Conservation (phyloP, 2,329 filamentous ascomycete species). For the Gaeumannomyces sp. region DNA sequence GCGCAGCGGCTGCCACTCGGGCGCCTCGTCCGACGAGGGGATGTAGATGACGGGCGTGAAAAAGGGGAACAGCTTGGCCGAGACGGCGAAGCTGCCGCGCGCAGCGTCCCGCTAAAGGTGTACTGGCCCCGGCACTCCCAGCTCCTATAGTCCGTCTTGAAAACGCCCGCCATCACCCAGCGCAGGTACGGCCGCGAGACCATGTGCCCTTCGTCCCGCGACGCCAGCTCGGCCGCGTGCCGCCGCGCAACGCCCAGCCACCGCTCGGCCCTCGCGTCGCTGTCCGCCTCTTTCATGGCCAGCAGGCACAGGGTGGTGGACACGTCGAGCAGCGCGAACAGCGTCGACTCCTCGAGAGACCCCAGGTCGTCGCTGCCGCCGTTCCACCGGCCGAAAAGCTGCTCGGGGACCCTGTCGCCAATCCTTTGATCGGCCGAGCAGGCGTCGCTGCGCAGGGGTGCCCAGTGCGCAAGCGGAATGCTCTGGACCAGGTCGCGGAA, state of each 20-base stretch:
- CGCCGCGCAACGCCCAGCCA: neutral
- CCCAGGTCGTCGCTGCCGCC: neutral
- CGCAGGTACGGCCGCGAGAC: neutral
- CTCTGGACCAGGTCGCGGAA: slow-evolving; percentile 3
- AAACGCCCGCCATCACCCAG: neutral
- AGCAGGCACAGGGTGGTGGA: neutral
- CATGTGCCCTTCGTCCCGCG: neutral
- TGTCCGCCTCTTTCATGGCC: neutral
- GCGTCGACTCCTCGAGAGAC: neutral
- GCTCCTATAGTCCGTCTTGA: neutral
- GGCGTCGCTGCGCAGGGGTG: too few species aligned
- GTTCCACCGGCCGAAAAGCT: neutral
- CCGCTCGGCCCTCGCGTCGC: neutral
- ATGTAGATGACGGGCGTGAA: neutral
- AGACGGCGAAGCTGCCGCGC: neutral
- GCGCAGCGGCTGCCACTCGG: neutral
- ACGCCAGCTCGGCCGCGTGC: neutral
- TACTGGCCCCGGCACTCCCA: neutral
- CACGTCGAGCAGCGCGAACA: slow-evolving; percentile 1
- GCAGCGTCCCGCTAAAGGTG: neutral
- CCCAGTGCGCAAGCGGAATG: neutral
- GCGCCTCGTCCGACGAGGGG: neutral
- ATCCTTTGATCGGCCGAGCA: too few species aligned
- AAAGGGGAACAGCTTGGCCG: neutral
- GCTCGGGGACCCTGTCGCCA: neutral